A percentile compares a stretch with the other conserved stretches of the same genome.
phyloP scores from a whole-genome alignment of 306 rosid species.

The Mimosa pudica region DNA sequence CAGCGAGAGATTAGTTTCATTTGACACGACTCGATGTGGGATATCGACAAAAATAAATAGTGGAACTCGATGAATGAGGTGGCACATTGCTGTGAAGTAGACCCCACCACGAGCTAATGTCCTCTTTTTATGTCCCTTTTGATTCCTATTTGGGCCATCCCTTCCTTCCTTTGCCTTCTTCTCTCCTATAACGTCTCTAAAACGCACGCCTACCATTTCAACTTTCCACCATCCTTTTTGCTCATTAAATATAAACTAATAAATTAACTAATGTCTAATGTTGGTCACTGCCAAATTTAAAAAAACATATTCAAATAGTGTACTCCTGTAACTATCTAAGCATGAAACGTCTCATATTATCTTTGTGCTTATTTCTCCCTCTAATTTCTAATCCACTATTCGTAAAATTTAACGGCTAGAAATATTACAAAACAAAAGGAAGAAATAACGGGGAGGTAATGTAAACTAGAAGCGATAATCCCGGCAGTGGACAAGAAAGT shows the following conservation, averaged over 20 bases:
- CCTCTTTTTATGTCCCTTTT: constrained; percentile 27
- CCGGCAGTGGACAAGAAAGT: no score
- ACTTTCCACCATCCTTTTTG: not conserved
- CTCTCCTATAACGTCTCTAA: constrained; percentile 30
- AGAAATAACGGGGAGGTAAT: no score
- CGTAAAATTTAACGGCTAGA: no score
- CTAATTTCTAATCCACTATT: no score
- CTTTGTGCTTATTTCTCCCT: no score
- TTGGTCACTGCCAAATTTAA: not conserved
- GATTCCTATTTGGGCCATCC: constrained; percentile 36
- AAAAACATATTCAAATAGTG: no score
- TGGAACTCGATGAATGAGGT: constrained; percentile 31
- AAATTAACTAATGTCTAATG: not conserved
- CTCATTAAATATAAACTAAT: not conserved
- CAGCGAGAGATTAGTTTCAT: no score
- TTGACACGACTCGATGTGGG: no score
- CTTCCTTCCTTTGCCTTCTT: not conserved
- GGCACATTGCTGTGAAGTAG: constrained; percentile 34
- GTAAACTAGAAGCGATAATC: no score
- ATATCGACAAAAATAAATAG: not conserved
- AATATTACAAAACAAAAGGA: no score
- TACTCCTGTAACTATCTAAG: no score
- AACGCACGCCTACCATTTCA: not conserved
- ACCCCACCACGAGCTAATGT: constrained; percentile 54
- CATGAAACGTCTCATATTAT: no score